Evolutionary conservation across 208 protist species (phyloP), one percentile per base, ranked within the genome.

Genomic region (Porcisia deanei): DNA sequence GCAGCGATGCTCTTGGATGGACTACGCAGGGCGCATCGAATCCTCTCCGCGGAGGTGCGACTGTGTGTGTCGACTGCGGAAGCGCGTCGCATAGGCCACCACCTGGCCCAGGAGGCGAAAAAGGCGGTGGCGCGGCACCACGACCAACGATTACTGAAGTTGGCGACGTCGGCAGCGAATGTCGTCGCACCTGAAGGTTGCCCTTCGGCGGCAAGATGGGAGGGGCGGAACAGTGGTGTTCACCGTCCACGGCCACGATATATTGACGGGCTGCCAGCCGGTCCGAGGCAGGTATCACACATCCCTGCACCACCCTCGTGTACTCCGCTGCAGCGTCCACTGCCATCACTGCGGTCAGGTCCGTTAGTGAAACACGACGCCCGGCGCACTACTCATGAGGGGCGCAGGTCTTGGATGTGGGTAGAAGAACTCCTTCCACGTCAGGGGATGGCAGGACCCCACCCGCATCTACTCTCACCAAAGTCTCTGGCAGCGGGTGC

Each of bases 21-120:
- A n/a, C 58, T 84, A 37, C 80, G 80, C 34, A 14, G 71, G 16
- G 75, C 67, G 1, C 53, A 53, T 39, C 80, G 80, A 22, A 55
- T 84, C 68, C 16, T 68, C 37, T 61, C 55, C 1, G 63, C 52
- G 0, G 71, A 74, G 12, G 53, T 81, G 37, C 77, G 69, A 34
- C 65, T 81, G 57, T 70, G 77, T 41, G 71, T 81, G 49, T 39
- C 30, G 57, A 76, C 54, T 7, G 65, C 64, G n/a, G 77, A 76
- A 6, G 77, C 77, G 10, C 77, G 77, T 30, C 71, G 67, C 45
- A 54, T 49, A 18, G 80, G 70, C 7, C 69, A 69, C 3, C 54
- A 57, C n/a, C 49, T 79, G 25, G 75, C 67, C 41, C 80, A 80
- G 10, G 67, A 53, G 70, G 65, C 41, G n/a, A 55, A 37, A 39